Base-by-base conservation (phyloP, 192 early-diverging fungal species). In the Backusella morwellensis region DNA sequence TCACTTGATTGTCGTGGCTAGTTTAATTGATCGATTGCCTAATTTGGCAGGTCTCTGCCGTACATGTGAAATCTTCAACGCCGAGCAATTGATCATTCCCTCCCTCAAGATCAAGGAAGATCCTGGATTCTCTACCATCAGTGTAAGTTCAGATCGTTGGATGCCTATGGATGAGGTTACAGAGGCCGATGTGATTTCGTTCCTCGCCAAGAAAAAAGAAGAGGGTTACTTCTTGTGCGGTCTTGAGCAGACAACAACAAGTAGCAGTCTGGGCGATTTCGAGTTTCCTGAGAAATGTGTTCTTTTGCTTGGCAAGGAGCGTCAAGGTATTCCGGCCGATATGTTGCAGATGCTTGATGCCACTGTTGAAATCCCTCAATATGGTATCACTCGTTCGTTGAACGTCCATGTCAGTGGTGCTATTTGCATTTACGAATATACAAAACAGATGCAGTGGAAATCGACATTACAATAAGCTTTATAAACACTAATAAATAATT, bases 21-120 rank as follows among this genome's bases (percentile, higher is more conserved):
- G 85, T 42, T 80, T 91, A 26, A 68, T 91, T 19, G 80, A 82
- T 34, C 86, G 88, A 63, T 36, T 86, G 1, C 88, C 90, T 12
- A 91, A 91, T 75, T 73, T 91, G 0, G 90, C 88, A 56, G 90
- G 90, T 21, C 72, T 86, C 19, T 81, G 75, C 70, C 82, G 89
- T 67, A 91, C 90, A 11, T 87, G 86, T 67, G 90, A 91, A 72
- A 91, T 89, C 4, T 91, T 91, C 76, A 91, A 91, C 56, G 88
- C 89, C 7, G 84, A 85, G 63, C 63, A 80, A 21, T 72, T 90
- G 11, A 82, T 85, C 17, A 78, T 90, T 34, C 35, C 77, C 7
- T 69, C 36, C 4, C 23, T 69, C 34, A 63, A 85, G 78, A 76
- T 86, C 32, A 86, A 78, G 21, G 84, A 89, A 9, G 90, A 91